A percentile compares a stretch with the other conserved stretches of the same genome.
phyloP scores from a whole-genome alignment of 805 yeast species.

The Metschnikowia sp. region DNA sequence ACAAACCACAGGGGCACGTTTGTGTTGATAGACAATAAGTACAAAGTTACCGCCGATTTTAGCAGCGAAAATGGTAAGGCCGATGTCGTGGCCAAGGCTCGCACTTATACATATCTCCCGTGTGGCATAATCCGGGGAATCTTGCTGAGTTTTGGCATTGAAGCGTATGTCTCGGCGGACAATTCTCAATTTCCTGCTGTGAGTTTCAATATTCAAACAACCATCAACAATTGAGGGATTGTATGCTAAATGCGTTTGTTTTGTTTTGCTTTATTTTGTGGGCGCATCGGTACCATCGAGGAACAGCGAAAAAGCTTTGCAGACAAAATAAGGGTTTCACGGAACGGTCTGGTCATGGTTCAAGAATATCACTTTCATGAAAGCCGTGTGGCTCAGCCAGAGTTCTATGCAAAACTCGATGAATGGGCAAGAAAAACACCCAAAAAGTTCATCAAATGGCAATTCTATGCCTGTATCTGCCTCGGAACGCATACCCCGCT shows the following conservation, averaged over 20 bases:
- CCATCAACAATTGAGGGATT: conserved; percentile 28
- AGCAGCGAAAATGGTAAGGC: conserved; percentile 40
- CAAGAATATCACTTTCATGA: too few relatives aligned
- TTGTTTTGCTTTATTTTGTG: too few relatives aligned
- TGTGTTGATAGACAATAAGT: conserved; percentile 69
- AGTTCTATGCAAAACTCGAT: neutral
- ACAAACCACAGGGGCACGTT: conserved; percentile 89
- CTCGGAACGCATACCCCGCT: too few relatives aligned
- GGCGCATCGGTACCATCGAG: too few relatives aligned
- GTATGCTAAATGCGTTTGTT: too few relatives aligned
- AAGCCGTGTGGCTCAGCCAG: too few relatives aligned
- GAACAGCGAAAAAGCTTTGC: too few relatives aligned
- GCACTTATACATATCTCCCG: conserved; percentile 63
- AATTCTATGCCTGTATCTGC: neutral
- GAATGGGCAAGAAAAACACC: neutral
- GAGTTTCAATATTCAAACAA: conserved; percentile 68
- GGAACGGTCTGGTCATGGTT: too few relatives aligned
- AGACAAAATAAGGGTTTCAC: too few relatives aligned
- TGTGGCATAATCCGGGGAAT: conserved; percentile 76
- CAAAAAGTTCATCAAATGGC: neutral
- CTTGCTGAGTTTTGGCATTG: conserved; percentile 64
- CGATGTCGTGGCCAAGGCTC: conserved; percentile 44
- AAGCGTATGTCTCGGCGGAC: conserved; percentile 64
- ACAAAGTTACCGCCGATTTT: conserved; percentile 53
- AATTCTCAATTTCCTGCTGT: conserved; percentile 60